A percentile compares a stretch with the other conserved stretches of the same genome.
These are phyloP conservation scores for Jasminum sambac DNA, from an alignment of 257 asterid species.

Conservation along the genomic window DNA sequence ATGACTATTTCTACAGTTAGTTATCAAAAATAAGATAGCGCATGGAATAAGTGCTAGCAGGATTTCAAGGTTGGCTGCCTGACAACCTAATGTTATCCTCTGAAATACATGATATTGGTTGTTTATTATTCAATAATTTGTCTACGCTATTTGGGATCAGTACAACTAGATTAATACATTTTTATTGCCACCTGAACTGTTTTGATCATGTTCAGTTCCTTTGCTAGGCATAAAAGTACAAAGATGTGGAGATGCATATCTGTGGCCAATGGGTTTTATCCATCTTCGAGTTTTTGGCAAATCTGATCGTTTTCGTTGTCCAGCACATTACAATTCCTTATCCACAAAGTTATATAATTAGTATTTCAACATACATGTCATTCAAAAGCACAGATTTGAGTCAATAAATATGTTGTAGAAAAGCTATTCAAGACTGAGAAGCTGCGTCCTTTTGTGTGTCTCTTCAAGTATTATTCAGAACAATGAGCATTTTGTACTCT, in stretches of 20 bases:
- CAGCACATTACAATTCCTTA: background rate
- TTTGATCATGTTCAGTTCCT: background rate
- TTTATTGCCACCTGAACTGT: background rate
- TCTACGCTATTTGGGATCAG: background rate
- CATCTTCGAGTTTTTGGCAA: background rate
- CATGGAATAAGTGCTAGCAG: background rate
- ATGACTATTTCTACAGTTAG: too few relatives aligned
- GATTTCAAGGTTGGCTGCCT: background rate
- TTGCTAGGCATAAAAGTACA: background rate
- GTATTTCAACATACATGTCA: background rate
- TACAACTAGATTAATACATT: background rate
- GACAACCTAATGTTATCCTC: slow-evolving; percentile 2
- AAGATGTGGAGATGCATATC: background rate
- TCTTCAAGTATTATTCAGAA: background rate
- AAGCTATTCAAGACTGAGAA: background rate
- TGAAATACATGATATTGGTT: too few relatives aligned
- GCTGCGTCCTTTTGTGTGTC: background rate
- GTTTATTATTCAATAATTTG: background rate
- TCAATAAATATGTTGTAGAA: background rate
- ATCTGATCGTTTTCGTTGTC: background rate
- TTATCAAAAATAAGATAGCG: too few relatives aligned
- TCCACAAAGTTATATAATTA: background rate
- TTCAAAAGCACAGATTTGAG: background rate
- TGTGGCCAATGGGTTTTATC: slow-evolving; percentile 3
- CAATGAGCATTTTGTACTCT: background rate